A percentile compares a stretch with the other conserved stretches of the same genome.
These are phyloP conservation scores for Patellifolia procumbens DNA, from an alignment of 179 eudicot species.

Conservation along the genomic window DNA sequence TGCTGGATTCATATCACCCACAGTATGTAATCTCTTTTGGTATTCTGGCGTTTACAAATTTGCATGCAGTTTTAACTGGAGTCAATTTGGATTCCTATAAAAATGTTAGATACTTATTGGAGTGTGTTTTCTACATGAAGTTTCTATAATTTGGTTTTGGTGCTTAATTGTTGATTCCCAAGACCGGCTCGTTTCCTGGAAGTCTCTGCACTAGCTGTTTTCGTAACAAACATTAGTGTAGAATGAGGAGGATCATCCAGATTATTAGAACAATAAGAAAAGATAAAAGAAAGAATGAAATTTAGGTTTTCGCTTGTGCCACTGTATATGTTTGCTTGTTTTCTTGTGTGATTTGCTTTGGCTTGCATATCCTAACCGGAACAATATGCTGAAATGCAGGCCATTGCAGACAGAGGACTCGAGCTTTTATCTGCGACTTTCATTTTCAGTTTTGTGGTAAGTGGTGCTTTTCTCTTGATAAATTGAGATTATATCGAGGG, in stretches of 20 bases:
- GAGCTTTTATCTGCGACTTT: constrained; percentile 85
- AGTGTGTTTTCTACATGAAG: background rate
- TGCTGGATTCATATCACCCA: constrained; percentile 58
- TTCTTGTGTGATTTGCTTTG: background rate
- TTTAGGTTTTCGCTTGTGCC: background rate
- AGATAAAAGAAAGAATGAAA: background rate
- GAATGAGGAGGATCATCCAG: no score
- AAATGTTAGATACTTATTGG: background rate
- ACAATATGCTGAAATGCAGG: constrained; percentile 47
- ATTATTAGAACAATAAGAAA: no score
- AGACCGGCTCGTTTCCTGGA: background rate
- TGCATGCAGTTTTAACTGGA: background rate
- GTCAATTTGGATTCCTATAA: background rate
- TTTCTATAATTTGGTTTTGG: background rate
- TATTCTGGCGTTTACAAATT: background rate
- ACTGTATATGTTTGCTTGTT: background rate
- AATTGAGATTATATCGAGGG: background rate
- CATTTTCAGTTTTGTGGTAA: constrained; percentile 73
- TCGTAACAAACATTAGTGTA: background rate
- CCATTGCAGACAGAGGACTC: constrained; percentile 84
- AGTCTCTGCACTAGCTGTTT: background rate
- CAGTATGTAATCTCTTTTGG: constrained; percentile 47
- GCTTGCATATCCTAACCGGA: constrained; percentile 15
- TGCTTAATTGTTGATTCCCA: background rate
- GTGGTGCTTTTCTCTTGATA: constrained; percentile 30